Evolutionary conservation across 2,329 filamentous ascomycete species (phyloP).

Genomic region (Fusarium virguliforme): DNA sequence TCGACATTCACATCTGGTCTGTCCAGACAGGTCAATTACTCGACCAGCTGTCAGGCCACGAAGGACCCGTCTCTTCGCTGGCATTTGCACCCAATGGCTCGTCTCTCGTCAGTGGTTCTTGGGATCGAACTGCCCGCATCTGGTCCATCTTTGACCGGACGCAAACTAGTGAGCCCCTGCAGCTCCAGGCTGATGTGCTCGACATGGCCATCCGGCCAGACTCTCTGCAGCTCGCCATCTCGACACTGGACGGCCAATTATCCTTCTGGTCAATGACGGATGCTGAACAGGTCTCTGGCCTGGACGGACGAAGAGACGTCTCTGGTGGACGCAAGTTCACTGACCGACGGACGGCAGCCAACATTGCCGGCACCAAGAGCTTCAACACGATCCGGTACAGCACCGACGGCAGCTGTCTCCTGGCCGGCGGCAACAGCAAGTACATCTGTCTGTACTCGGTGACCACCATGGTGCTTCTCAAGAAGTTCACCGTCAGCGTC

Average conservation of each 20-base stretch:
- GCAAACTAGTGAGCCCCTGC: constrained; percentile 94
- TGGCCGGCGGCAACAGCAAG: constrained; percentile 97
- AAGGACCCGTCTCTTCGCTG: constrained; percentile 91
- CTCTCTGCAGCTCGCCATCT: constrained; percentile 90
- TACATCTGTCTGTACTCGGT: constrained; percentile 99
- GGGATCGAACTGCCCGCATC: constrained; percentile 95
- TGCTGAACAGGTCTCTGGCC: constrained; percentile 85
- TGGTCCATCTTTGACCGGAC: constrained; percentile 97
- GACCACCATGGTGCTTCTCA: constrained; percentile 88
- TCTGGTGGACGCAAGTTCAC: constrained; percentile 92
- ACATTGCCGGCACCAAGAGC: constrained; percentile 89
- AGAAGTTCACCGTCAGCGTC: constrained; percentile 95
- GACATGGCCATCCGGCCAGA: constrained; percentile 91
- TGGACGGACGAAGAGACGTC: constrained; percentile 92
- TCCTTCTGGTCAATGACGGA: constrained; percentile 96
- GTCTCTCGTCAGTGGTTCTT: constrained; percentile 90
- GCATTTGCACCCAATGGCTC: constrained; percentile 91
- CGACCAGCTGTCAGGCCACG: constrained; percentile 91
- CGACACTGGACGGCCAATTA: constrained; percentile 92
- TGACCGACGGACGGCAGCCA: constrained; percentile 92
- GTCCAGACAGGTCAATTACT: constrained; percentile 97
- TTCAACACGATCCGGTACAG: constrained; percentile 93
- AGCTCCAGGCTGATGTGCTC: constrained; percentile 92
- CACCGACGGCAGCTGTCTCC: constrained; percentile 89
- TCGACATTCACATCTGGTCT: constrained; percentile 98